These are phyloP conservation scores for Metarhizium anisopliae DNA, from an alignment of 2,329 filamentous ascomycete species.

Conservation along the genomic window DNA sequence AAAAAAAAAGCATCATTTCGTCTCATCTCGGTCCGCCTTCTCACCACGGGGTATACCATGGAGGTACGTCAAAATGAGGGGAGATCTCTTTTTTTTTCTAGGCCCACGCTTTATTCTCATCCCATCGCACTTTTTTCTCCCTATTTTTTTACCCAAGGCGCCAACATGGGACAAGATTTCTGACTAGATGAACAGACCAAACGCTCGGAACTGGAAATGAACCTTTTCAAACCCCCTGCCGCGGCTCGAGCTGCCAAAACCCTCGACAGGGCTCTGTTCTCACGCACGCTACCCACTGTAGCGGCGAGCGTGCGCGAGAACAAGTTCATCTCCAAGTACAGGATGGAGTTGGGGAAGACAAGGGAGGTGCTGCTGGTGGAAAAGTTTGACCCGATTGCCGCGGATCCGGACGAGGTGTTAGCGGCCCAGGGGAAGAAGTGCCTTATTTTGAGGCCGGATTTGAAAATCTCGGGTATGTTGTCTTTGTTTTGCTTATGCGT, in stretches of 20 bases:
- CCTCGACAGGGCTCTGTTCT: slow-evolving; percentile 78
- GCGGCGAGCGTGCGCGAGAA: slow-evolving; percentile 71
- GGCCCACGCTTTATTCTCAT: too few species aligned
- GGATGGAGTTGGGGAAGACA: slow-evolving; percentile 55
- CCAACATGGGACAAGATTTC: background rate
- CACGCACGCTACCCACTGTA: slow-evolving; percentile 63
- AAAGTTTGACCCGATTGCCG: slow-evolving; percentile 52
- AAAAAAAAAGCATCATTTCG: background rate
- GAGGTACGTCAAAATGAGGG: slow-evolving; percentile 14
- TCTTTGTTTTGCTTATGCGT: background rate
- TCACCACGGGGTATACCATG: slow-evolving; percentile 13
- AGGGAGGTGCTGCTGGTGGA: slow-evolving; percentile 58
- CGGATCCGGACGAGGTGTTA: slow-evolving; percentile 49
- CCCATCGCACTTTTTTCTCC: too few species aligned
- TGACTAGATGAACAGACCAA: slow-evolving; percentile 4
- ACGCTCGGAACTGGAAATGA: slow-evolving; percentile 33
- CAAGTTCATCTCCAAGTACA: slow-evolving; percentile 64
- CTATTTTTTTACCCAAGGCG: background rate
- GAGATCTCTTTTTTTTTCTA: too few species aligned
- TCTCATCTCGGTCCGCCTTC: background rate
- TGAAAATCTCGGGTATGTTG: slow-evolving; percentile 42
- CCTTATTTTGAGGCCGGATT: slow-evolving; percentile 46
- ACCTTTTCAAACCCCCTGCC: slow-evolving; percentile 66
- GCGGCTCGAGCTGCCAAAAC: slow-evolving; percentile 64
- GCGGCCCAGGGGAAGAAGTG: slow-evolving; percentile 51